Percentiles rank a stretch among this genome's conserved stretches.
Evolutionary conservation across 805 yeast species (phyloP).

Genomic region (Yarrowia sp.): DNA sequence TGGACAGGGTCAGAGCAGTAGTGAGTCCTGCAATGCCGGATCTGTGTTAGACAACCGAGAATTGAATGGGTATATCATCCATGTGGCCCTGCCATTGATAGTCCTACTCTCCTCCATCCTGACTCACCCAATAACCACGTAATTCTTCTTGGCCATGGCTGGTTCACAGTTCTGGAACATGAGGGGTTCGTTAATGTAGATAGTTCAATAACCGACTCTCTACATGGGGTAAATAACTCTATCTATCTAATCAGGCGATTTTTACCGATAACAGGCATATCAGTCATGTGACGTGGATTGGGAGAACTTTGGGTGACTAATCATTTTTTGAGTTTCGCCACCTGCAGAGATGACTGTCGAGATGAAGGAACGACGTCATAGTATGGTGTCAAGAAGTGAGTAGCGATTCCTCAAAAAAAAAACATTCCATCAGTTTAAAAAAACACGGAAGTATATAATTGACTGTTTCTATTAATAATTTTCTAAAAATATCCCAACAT

Average conservation of each 20-base stretch:
- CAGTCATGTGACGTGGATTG: not conserved
- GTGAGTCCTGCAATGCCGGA: conserved; percentile 67
- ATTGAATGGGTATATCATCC: no score
- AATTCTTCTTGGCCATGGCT: conserved; percentile 8
- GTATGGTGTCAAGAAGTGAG: not conserved
- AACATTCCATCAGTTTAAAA: no score
- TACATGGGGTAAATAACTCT: conserved; percentile 1
- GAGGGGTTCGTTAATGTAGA: not conserved
- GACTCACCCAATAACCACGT: conserved; percentile 24
- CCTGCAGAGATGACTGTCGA: not conserved
- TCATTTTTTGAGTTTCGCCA: no score
- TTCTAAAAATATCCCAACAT: no score
- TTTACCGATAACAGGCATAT: not conserved
- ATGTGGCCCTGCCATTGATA: no score
- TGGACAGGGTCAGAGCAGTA: conserved; percentile 51
- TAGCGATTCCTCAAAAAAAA: no score
- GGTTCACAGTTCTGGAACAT: conserved; percentile 18
- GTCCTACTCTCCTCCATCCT: no score
- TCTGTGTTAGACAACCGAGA: conserved; percentile 7
- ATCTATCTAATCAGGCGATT: conserved; percentile 17
- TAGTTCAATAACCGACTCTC: not conserved
- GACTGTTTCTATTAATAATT: no score
- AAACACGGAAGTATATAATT: no score
- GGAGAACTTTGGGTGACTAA: not conserved
- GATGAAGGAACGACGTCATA: not conserved